Conservation (phyloP, 805 yeast species). For the Blastobotrys robertii region DNA sequence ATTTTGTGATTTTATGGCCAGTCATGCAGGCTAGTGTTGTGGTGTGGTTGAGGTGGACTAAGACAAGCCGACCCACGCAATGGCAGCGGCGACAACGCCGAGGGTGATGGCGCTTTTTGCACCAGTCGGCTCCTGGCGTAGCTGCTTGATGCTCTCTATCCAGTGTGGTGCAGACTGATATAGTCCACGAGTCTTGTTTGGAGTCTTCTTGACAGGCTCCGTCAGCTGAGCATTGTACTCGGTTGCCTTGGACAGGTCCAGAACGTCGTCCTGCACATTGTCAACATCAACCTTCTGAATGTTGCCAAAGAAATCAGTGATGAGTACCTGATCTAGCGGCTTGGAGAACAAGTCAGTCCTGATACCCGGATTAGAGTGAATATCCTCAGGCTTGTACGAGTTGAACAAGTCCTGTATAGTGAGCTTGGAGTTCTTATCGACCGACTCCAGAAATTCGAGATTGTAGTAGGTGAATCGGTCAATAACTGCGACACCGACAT, state of each 20-base stretch:
- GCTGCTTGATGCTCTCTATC: no score
- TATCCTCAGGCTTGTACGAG: slow-evolving; percentile 71
- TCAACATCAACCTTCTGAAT: slow-evolving; percentile 72
- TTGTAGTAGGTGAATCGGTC: slow-evolving; percentile 93
- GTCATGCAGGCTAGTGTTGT: no score
- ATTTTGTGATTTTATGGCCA: no score
- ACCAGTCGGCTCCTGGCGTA: no score
- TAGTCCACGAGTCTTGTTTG: no score
- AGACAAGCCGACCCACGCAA: no score
- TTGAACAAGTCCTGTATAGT: slow-evolving; percentile 80
- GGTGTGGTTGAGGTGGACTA: no score
- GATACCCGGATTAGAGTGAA: slow-evolving; percentile 92
- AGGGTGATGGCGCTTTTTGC: no score
- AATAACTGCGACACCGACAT: slow-evolving; percentile 94
- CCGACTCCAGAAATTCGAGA: slow-evolving; percentile 74
- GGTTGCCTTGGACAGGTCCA: slow-evolving; percentile 6
- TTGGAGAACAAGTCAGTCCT: slow-evolving; percentile 68
- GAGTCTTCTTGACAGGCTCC: neutral
- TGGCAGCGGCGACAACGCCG: no score
- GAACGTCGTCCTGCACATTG: slow-evolving; percentile 24
- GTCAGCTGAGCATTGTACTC: neutral
- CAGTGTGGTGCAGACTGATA: no score
- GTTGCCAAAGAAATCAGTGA: slow-evolving; percentile 93
- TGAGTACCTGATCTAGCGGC: slow-evolving; percentile 53
- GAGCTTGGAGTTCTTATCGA: slow-evolving; percentile 61